phyloP scores from a whole-genome alignment of 495 filamentous ascomycete species.

The Viridothelium virens region DNA sequence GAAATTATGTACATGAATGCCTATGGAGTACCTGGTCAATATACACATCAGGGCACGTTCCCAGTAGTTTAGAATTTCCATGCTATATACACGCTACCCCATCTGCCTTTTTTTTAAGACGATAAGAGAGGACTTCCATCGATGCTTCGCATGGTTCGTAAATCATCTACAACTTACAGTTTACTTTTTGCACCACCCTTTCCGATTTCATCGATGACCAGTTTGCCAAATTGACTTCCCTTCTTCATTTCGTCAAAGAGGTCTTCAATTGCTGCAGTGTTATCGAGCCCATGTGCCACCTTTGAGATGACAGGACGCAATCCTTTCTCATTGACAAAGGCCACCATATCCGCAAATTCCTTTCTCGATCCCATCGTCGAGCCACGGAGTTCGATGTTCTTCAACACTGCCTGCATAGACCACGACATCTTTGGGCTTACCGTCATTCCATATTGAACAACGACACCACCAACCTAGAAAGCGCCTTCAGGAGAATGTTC shows the following conservation, averaged over 20 bases:
- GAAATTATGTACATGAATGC: too few species aligned
- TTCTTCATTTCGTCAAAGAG: constrained; percentile 41
- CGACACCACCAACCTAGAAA: constrained; percentile 34
- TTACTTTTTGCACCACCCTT: neutral
- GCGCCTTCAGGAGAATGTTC: neutral
- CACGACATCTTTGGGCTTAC: constrained; percentile 34
- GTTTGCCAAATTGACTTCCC: constrained; percentile 38
- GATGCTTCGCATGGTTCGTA: neutral
- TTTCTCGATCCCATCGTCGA: constrained; percentile 42
- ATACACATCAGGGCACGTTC: too few species aligned
- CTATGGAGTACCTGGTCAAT: too few species aligned
- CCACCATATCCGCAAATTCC: constrained; percentile 40
- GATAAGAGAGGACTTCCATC: neutral
- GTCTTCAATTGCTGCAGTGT: constrained; percentile 34
- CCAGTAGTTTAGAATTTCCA: too few species aligned
- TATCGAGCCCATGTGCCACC: constrained; percentile 29
- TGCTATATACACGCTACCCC: too few species aligned
- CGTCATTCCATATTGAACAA: constrained; percentile 39
- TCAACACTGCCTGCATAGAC: constrained; percentile 36
- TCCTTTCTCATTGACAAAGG: constrained; percentile 33
- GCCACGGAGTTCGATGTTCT: constrained; percentile 38
- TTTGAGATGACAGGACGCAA: constrained; percentile 35
- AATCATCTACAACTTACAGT: neutral
- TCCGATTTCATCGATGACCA: constrained; percentile 30
- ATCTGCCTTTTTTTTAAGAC: too few species aligned